Evolutionary conservation across 139 green algal species (phyloP).

Genomic region (Coelastrella sp.): DNA sequence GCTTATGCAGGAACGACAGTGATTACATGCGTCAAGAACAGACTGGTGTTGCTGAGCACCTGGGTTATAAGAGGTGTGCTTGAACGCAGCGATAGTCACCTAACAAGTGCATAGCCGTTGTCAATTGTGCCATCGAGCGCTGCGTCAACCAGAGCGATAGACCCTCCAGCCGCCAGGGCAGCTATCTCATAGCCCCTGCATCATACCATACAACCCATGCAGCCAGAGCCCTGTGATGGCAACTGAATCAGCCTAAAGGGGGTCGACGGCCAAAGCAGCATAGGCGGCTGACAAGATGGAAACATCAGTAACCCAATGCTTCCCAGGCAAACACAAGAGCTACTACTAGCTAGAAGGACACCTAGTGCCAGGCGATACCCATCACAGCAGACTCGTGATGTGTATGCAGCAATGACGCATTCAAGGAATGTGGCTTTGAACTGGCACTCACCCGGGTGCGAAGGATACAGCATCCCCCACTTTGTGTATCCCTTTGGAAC

Average conservation of each 20-base stretch:
- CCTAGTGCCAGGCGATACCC: no score
- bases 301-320: no score
- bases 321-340: no score
- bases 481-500: constrained; percentile 22
- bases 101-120: constrained; percentile 38
- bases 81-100: neutral
- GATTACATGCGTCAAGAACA: no score
- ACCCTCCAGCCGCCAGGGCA: constrained; percentile 37
- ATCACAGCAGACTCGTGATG: no score
- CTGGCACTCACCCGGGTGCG: neutral
- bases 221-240: neutral
- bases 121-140: constrained; percentile 28
- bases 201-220: neutral
- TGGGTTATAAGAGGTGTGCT: neutral
- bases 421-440: no score
- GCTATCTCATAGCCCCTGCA: constrained; percentile 46
- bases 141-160: constrained; percentile 24
- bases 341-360: no score
- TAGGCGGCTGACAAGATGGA: no score
- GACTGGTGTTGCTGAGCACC: neutral
- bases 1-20: no score
- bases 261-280: no score
- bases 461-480: constrained; percentile 19
- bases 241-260: neutral
- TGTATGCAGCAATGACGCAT: no score